Base-by-base conservation (phyloP, 345 rosid genomes). In the Fremontodendron californicum region DNA sequence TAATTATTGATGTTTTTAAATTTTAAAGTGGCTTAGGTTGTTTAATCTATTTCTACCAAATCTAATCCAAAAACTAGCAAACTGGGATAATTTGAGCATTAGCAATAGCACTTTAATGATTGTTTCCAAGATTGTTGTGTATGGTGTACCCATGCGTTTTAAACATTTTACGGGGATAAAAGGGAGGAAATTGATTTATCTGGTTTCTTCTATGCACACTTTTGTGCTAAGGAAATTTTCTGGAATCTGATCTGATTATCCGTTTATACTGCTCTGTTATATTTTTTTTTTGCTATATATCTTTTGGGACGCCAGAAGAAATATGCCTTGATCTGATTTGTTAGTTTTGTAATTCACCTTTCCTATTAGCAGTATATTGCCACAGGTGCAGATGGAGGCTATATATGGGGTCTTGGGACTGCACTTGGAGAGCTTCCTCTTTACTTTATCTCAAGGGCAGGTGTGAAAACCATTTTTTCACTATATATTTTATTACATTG, bases 351-450 rank as follows among this genome's bases (percentile, higher is more conserved):
- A 15, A 3, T 67, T 77, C 23, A 15, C 29, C 52, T 15, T 96
- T 65, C 98, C 94, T 1, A 89, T 96, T 71, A 82, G 91, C 75
- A 93, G 97, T 88, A 84, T 91, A 81, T 80, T 91, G 86, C 89
- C 87, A 0, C 92, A 95, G 84, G 88, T 95, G 43, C 98, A 95
- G 76, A 0, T 93, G 23, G 99, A 95, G 85, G 97, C 94, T 48
- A 75, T 95, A 77, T 95, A 57, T 95, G 99, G 99, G 99, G 99
- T 37, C 16, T 95, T 69, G 99, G 99, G 77, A 95, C 99, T 27
- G 98, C 99, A 43, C 97, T 95, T 57, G 99, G 99, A 64, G 99
- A 95, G 84, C 98, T 95, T 85, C 99, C 99, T 85, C 99, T 98
- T 33, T 95, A 95, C 91, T 95, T 95, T 83, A 92, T 95, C 81